A percentile compares a stretch with the other conserved stretches of the same genome.
Conservation (phyloP, 2,329 filamentous ascomycete species). For the Trichoderma afroharzianum region DNA sequence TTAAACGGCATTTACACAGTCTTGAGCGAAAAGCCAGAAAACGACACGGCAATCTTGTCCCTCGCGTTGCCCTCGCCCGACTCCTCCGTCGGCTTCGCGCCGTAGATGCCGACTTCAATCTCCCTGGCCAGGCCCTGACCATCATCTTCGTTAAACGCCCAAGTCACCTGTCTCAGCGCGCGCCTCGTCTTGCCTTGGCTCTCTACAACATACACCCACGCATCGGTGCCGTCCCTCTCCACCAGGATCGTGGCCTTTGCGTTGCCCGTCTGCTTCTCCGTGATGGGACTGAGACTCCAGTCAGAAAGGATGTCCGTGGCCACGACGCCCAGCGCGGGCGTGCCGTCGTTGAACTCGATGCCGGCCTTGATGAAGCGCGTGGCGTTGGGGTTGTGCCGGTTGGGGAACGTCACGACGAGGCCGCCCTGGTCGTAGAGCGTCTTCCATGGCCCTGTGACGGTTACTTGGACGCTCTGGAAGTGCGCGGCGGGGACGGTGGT, state of each 20-base stretch:
- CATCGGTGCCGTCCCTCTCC: conserved; percentile 19
- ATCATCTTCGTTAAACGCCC: conserved; percentile 20
- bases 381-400: neutral
- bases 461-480: conserved; percentile 20
- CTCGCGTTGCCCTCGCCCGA: conserved; percentile 6
- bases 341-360: conserved; percentile 21
- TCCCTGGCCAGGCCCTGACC: conserved; percentile 14
- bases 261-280: conserved; percentile 16
- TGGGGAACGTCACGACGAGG: conserved; percentile 18
- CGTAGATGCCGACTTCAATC: conserved; percentile 19
- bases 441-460: conserved; percentile 20
- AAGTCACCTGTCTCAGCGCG: conserved; percentile 19
- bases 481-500: conserved; percentile 11
- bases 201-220: conserved; percentile 22
- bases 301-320: conserved; percentile 20
- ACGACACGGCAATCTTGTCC: conserved; percentile 18
- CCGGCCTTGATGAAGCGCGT: conserved; percentile 22
- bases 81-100: conserved; percentile 22
- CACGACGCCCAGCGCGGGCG: conserved; percentile 19
- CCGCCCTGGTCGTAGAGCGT: conserved; percentile 23
- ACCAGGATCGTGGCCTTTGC: conserved; percentile 17
- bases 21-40: conserved; percentile 17
- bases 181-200: neutral
- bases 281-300: conserved; percentile 20
- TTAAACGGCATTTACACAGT: neutral